phyloP scores from a whole-genome alignment of 768 basidiomycete genomes.

The Pisolithus sp. region DNA sequence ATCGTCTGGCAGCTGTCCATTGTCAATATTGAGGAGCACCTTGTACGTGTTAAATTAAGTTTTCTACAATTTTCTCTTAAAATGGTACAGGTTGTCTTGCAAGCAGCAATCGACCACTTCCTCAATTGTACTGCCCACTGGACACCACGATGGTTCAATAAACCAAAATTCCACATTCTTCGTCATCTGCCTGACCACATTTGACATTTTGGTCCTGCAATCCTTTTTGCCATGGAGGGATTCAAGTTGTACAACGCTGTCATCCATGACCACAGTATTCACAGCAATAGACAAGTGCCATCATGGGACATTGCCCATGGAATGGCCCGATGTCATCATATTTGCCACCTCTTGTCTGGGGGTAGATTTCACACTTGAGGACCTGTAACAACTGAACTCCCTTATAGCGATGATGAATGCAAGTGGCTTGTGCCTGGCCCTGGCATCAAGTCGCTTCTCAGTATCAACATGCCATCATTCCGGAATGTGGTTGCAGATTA shows the following conservation, averaged over 20 bases:
- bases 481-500: too few species aligned
- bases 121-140: constrained; percentile 25
- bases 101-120: constrained; percentile 31
- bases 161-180: constrained; percentile 40
- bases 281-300: constrained; percentile 31
- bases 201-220: constrained; percentile 28
- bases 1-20: constrained; percentile 31
- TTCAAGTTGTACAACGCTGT: constrained; percentile 38
- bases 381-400: too few species aligned
- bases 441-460: too few species aligned
- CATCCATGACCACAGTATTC: constrained; percentile 27
- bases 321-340: constrained; percentile 21
- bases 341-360: constrained; percentile 22
- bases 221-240: constrained; percentile 36
- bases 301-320: constrained; percentile 25
- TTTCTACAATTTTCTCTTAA: not conserved
- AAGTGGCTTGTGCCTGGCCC: too few species aligned
- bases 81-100: constrained; percentile 15
- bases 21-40: constrained; percentile 24
- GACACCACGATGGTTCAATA: constrained; percentile 33
- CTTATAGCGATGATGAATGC: too few species aligned
- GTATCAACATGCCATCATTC: too few species aligned
- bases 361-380: not conserved
- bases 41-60: constrained; percentile 19
- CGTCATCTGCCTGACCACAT: constrained; percentile 34